Conservation (phyloP, 331 rosid species). For the Acacia concinna region DNA sequence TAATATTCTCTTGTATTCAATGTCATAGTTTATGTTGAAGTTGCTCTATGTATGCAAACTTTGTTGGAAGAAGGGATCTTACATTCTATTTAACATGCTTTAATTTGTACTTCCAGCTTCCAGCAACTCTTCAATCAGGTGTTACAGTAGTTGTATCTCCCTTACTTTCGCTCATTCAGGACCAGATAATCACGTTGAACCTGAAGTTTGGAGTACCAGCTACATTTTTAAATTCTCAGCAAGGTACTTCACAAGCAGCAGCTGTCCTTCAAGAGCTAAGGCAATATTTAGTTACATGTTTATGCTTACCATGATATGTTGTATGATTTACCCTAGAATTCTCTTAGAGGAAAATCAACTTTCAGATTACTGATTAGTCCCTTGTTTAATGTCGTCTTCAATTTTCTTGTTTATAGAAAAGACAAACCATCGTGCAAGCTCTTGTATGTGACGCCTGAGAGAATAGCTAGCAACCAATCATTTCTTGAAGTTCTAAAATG, state of each 20-base stretch:
- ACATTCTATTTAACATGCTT: slow-evolving; percentile 24
- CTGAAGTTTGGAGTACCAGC: slow-evolving; percentile 86
- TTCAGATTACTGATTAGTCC: slow-evolving; percentile 12
- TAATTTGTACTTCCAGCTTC: slow-evolving; percentile 69
- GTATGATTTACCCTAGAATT: slow-evolving; percentile 16
- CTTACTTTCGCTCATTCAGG: slow-evolving; percentile 95
- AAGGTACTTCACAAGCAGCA: slow-evolving; percentile 72
- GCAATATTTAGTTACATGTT: slow-evolving; percentile 51
- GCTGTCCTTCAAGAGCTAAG: slow-evolving; percentile 94
- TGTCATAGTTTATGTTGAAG: background rate
- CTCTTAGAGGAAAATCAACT: slow-evolving; percentile 7
- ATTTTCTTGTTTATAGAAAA: slow-evolving; percentile 58
- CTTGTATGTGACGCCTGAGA: slow-evolving; percentile 96
- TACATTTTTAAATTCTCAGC: slow-evolving; percentile 93
- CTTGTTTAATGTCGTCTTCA: slow-evolving; percentile 15
- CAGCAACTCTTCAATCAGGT: slow-evolving; percentile 88
- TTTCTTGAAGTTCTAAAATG: slow-evolving; percentile 72
- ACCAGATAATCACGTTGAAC: slow-evolving; percentile 86
- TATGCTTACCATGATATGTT: slow-evolving; percentile 17
- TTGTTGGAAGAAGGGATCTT: slow-evolving; percentile 19
- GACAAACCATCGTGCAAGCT: slow-evolving; percentile 96
- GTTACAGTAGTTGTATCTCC: slow-evolving; percentile 89
- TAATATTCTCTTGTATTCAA: background rate
- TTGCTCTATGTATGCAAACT: slow-evolving; percentile 11
- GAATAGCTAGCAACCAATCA: slow-evolving; percentile 71